These are phyloP conservation scores for Alopecurus myosuroides DNA, from an alignment of 176 grass and related monocot genomes.

Conservation along the genomic window DNA sequence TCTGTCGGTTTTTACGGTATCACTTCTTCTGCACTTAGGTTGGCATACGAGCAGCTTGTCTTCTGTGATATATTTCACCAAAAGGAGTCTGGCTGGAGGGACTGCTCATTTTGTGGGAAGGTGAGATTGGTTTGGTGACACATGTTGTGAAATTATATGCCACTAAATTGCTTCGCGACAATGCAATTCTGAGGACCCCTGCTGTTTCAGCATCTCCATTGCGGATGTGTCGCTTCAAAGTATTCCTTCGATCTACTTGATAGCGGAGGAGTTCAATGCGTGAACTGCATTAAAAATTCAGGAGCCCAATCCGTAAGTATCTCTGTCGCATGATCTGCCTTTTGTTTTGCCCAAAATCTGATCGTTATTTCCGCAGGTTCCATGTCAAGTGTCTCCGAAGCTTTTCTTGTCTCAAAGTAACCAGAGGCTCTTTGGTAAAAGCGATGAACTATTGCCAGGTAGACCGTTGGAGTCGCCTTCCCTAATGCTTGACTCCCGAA, in stretches of 20 bases:
- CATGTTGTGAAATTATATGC: background rate
- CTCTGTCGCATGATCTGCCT: constrained; percentile 9
- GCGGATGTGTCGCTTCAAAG: constrained; percentile 92
- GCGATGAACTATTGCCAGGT: constrained; percentile 30
- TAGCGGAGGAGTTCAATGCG: constrained; percentile 89
- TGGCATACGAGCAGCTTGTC: constrained; percentile 77
- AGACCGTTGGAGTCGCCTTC: constrained; percentile 38
- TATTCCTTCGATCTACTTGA: constrained; percentile 93
- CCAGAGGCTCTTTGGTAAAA: constrained; percentile 48
- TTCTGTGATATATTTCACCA: constrained; percentile 98
- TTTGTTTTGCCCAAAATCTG: constrained; percentile 22
- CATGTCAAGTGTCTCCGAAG: constrained; percentile 48
- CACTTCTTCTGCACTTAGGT: constrained; percentile 39
- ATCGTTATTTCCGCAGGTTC: constrained; percentile 49
- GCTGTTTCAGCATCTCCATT: constrained; percentile 73
- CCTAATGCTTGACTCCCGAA: constrained; percentile 41
- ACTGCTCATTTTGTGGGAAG: constrained; percentile 95
- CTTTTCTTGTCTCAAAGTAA: constrained; percentile 59
- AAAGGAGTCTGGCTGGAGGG: constrained; percentile 98
- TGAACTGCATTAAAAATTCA: constrained; percentile 71
- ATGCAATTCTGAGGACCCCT: background rate
- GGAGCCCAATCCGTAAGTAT: constrained; percentile 70
- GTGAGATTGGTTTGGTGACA: constrained; percentile 32
- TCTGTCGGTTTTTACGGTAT: background rate
- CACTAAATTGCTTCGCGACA: background rate